Evolutionary conservation across 495 filamentous ascomycete genomes (phyloP), one percentile per base, ranked within the genome.

Genomic region (Margaritispora aquatica): DNA sequence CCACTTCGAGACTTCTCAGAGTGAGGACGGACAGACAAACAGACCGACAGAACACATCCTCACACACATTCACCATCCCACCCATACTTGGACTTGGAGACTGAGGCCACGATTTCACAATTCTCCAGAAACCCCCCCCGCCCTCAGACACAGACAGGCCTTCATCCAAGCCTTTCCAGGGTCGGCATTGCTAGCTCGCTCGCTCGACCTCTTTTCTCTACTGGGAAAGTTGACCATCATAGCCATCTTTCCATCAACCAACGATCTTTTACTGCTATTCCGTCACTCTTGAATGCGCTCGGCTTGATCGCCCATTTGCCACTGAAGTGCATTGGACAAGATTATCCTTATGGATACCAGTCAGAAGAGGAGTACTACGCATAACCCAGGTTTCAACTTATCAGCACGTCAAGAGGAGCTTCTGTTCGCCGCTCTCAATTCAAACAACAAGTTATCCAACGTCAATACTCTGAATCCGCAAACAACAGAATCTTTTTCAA

Each of bases 371-470:
- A 44, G 2, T 9, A 44, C 38, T 2, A 9, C 38, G 38, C 11
- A 44, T 44, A 65, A 55, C 34, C 65, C 62, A 22, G 41, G 53
- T 21, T 62, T 68, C 58, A 68, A 41, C 13, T 55, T 66, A 4
- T 73, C 90, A 36, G 85, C 88, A 19, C 84, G 88, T 66, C 90
- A 98, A 71, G 90, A 97, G 74, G 86, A 88, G 68, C 84, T 97
- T 38, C 75, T 97, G 44, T 85, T 92, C 41, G 89, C 90, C 48
- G 93, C 94, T 22, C 83, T 98, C 63, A 86, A 87, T 49, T 95
- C 92, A 55, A 93, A 93, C 71, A 77, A 75, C 60, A 60, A 56
- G 44, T 15, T 11, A 21, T 19, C 61, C 1, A 63, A 22, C 51
- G 44, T 57, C 22, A 53, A 63, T 15, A 41, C 47, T 50, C 58